Percentiles rank a stretch among this genome's conserved stretches.
phyloP scores from a whole-genome alignment of 2,329 filamentous ascomycete species.

The Penicillium frequentans region DNA sequence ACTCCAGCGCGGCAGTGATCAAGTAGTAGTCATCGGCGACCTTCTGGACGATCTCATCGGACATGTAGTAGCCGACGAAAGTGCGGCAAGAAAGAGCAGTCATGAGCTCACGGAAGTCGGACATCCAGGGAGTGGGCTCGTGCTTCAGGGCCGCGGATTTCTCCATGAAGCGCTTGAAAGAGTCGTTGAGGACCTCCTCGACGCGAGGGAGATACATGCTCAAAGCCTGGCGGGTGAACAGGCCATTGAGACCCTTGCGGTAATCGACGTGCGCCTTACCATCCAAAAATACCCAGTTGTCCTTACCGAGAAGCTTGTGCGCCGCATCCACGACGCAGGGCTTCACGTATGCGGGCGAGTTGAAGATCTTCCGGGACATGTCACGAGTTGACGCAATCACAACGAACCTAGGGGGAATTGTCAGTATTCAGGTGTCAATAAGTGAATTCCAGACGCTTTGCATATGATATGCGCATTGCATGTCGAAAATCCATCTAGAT shows the following conservation, averaged over 20 bases:
- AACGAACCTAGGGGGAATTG: constrained; percentile 69
- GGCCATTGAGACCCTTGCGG: constrained; percentile 90
- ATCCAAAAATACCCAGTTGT: constrained; percentile 97
- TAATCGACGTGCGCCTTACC: constrained; percentile 95
- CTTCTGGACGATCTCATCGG: constrained; percentile 85
- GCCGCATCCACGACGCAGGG: constrained; percentile 95
- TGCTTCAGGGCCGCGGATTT: constrained; percentile 70
- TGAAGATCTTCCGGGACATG: constrained; percentile 95
- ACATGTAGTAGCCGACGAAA: constrained; percentile 96
- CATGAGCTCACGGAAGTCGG: constrained; percentile 89
- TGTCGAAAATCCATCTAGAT: background rate
- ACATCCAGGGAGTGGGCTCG: constrained; percentile 84
- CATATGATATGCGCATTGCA: background rate
- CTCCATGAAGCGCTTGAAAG: constrained; percentile 76
- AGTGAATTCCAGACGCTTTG: background rate
- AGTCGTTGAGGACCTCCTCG: constrained; percentile 85
- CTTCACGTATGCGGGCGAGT: constrained; percentile 87
- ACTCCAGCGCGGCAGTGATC: constrained; percentile 90
- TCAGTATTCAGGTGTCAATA: background rate
- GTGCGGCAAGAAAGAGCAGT: constrained; percentile 92
- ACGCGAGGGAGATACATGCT: constrained; percentile 86
- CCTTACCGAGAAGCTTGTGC: constrained; percentile 84
- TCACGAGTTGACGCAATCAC: constrained; percentile 94
- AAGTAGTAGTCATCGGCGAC: constrained; percentile 96
- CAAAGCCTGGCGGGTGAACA: constrained; percentile 90